Conservation (phyloP, 208 protist genomes). For the Angomonas desouzai region DNA sequence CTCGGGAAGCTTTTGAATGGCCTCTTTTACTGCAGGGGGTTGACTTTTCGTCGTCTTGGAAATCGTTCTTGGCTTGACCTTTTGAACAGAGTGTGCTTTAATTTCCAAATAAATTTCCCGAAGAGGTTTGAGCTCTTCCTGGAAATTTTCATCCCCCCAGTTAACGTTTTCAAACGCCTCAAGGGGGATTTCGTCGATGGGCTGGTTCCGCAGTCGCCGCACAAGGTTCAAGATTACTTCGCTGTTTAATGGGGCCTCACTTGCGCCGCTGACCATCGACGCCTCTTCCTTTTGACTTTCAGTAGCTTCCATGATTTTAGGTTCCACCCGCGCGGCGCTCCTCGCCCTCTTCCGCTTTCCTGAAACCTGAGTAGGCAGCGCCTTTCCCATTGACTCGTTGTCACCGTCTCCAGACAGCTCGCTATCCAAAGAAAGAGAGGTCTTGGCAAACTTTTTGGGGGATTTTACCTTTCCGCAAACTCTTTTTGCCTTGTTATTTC, state of each 20-base stretch:
- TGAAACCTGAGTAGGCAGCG: background rate
- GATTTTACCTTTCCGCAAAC: conserved; percentile 11
- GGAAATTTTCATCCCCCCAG: conserved; percentile 46
- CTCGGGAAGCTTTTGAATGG: conserved; percentile 33
- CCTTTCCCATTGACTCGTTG: background rate
- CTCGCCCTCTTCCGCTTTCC: conserved; percentile 11
- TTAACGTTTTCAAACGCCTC: conserved; percentile 40
- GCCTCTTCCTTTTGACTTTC: background rate
- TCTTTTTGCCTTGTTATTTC: conserved; percentile 11
- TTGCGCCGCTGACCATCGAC: conserved; percentile 16
- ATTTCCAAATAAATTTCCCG: conserved; percentile 55
- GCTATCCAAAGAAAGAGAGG: conserved; percentile 13
- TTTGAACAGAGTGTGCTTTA: conserved; percentile 32
- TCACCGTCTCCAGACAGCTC: conserved; percentile 1
- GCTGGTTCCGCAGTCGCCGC: conserved; percentile 19
- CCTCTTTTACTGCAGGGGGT: conserved; percentile 34
- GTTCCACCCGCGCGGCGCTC: conserved; percentile 11
- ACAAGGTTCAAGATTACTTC: conserved; percentile 38
- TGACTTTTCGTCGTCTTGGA: conserved; percentile 2
- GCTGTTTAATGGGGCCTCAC: conserved; percentile 41
- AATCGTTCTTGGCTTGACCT: conserved; percentile 11
- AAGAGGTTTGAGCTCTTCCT: conserved; percentile 30
- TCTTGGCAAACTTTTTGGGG: background rate
- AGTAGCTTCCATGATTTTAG: background rate
- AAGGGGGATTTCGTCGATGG: conserved; percentile 26